phyloP scores from a whole-genome alignment of 805 yeast species.

The Candida nanaspora region DNA sequence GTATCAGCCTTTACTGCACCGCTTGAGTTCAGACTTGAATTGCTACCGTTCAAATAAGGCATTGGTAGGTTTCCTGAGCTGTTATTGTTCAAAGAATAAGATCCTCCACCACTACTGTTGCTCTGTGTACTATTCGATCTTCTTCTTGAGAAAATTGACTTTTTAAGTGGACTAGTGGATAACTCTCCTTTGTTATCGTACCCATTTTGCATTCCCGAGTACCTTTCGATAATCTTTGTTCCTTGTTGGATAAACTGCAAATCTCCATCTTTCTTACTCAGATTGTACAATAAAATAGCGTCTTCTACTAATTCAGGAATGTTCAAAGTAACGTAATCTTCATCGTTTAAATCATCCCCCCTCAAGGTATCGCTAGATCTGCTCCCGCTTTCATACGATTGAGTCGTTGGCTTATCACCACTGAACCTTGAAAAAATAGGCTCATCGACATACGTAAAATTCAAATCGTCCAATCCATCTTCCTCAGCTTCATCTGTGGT shows the following conservation, averaged over 20 bases:
- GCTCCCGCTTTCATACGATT: background rate
- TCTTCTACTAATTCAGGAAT: slow-evolving; percentile 10
- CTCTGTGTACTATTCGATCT: background rate
- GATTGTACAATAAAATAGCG: slow-evolving; percentile 11
- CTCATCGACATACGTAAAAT: slow-evolving; percentile 18
- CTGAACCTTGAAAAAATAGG: slow-evolving; percentile 9
- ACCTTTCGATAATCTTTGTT: slow-evolving; percentile 10
- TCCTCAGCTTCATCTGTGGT: background rate
- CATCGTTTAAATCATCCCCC: background rate
- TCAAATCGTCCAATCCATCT: slow-evolving; percentile 3
- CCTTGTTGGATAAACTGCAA: slow-evolving; percentile 3
- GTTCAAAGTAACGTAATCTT: slow-evolving; percentile 5
- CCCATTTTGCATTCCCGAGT: slow-evolving; percentile 16
- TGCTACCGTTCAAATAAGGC: background rate
- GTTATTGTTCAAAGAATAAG: too few species aligned
- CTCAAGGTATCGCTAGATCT: background rate
- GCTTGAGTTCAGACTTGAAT: background rate
- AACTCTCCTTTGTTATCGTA: slow-evolving; percentile 10
- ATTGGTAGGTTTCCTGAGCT: background rate
- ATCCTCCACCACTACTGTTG: background rate
- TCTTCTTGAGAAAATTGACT: background rate
- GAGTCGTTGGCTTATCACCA: background rate
- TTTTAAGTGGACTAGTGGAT: slow-evolving; percentile 10
- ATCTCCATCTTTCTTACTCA: slow-evolving; percentile 2
- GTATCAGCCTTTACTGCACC: too few species aligned